Evolutionary conservation across 805 yeast species (phyloP), one percentile per base, ranked within the genome.

Genomic region (Suhomyces pyralidae): DNA sequence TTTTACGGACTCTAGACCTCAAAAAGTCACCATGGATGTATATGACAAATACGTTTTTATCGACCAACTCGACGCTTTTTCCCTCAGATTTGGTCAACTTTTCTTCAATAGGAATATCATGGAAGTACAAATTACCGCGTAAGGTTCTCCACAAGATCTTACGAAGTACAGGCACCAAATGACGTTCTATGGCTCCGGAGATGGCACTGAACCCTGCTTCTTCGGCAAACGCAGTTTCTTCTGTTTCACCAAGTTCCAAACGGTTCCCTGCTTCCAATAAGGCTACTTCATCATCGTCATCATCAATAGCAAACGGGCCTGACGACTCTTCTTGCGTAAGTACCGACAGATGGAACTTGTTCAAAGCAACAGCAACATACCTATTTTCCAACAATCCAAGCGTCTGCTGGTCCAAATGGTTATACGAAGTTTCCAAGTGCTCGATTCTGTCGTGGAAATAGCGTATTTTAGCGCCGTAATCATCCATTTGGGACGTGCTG

Each of bases 61-160:
- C 65, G 42, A 66, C 62, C 32, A 60, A 51, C 30, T 59, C 63
- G 12, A 59, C 46, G 15, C 50, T 48, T 19, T 57, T 56, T 5
- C 49, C 43, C 25, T 50, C 52, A 24, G 36, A 25, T 25, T 58
- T 50, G 8, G 61, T 52, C 40, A 56, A 53, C 38, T 60, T 57
- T 25, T 64, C 64, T 10, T 57, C 58, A 15, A 75, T 69, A 3
- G 72, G 71, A n/a, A 66, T 60, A 51, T 74, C 79, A 55, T 70
- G 68, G 56, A 75, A 73, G 54, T 58, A 74, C 46, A 74, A 62
- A 58, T 75, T 75, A 20, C 80, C 80, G 51, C 78, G 60, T 34
- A 73, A 62, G 0, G 77, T 68, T 56, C 80, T 66, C 79, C 79
- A 75, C 43, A 75, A 60, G 32, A 75, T 71, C 24, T 69, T 71